Percentiles rank a stretch among this genome's conserved stretches.
Evolutionary conservation across 116 monocot species (phyloP).

Genomic region (Phalaenopsis hybrid): DNA sequence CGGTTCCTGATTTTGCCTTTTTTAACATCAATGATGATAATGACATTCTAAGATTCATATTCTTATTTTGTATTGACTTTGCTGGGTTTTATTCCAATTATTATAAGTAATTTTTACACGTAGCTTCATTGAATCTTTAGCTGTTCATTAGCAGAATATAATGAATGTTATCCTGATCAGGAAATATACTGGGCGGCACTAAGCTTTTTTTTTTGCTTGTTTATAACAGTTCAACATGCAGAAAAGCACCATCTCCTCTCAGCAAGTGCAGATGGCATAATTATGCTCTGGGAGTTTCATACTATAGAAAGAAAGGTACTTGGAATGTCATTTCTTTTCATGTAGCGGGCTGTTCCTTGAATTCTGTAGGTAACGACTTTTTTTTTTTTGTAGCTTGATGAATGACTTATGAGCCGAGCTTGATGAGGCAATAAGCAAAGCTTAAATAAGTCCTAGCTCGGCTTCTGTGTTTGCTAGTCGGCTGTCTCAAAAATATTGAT

Average conservation of each 20-base stretch:
- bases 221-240: conserved; percentile 39
- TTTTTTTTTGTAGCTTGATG: background rate
- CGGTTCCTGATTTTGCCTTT: too few species aligned
- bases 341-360: background rate
- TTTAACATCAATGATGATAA: background rate
- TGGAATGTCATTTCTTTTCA: background rate
- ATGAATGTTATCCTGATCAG: background rate
- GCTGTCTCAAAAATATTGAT: background rate
- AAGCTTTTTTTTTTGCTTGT: conserved; percentile 10
- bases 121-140: background rate
- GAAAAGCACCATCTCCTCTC: conserved; percentile 71
- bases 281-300: conserved; percentile 68
- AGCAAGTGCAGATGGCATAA: conserved; percentile 86
- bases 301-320: conserved; percentile 51
- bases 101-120: background rate
- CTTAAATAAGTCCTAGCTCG: background rate
- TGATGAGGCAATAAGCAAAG: background rate
- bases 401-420: background rate
- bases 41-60: background rate
- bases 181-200: background rate
- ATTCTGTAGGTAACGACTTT: background rate
- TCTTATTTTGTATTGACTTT: background rate
- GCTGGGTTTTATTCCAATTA: background rate
- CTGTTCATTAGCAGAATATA: background rate
- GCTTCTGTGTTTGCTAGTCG: background rate